Evolutionary conservation across 2,329 filamentous ascomycete genomes (phyloP), one percentile per base, ranked within the genome.

Genomic region (Apiospora hydei): DNA sequence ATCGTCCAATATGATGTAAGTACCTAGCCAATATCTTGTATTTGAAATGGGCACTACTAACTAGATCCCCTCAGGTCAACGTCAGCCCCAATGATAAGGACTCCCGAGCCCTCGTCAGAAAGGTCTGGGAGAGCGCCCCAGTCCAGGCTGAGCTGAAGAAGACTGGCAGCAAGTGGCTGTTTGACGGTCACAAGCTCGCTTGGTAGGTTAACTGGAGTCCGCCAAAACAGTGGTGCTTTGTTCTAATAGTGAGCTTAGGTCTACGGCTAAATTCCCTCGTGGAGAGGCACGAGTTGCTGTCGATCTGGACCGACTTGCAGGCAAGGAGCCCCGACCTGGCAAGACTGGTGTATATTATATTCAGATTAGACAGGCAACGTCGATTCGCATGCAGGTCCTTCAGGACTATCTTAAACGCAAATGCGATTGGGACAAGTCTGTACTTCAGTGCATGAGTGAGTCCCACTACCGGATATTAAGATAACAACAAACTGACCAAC

Each of bases 1-100:
- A 89, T 98, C 30, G 91, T 91, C 74, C 95, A 98, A 79, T 98
- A 96, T 77, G 94, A 98, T 83, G 93, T 95, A 84, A 87, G 92
- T 88, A 44, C 67, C 5, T 88, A 44, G 66, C 5, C n/a, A 44
- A 24, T 38, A n/a, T 53, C 13, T 53, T 57, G 43, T 30, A 67
- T 61, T 30, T 61, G 38, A 10, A 47, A 18, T 30, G 61, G 44
- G 43, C 43, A 30, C 14, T 64, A 26, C 70, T 77, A 69, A 77
- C 57, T 3, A 2, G 1, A 13, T 13, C 18, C 30, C 16, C 30
- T n/a, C 72, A 94, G 93, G 84, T 97, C 38, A 79, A 87, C 4
- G 87, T 96, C 61, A 89, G 91, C 1, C 89, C 87, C 1, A 90
- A 90, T 11, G 84, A 83, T 72, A 94, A 92, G 81, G 78, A 76